A percentile compares a stretch with the other conserved stretches of the same genome.
phyloP scores from a whole-genome alignment of 2,329 filamentous ascomycete genomes.

The Leptographium radiaticola region DNA sequence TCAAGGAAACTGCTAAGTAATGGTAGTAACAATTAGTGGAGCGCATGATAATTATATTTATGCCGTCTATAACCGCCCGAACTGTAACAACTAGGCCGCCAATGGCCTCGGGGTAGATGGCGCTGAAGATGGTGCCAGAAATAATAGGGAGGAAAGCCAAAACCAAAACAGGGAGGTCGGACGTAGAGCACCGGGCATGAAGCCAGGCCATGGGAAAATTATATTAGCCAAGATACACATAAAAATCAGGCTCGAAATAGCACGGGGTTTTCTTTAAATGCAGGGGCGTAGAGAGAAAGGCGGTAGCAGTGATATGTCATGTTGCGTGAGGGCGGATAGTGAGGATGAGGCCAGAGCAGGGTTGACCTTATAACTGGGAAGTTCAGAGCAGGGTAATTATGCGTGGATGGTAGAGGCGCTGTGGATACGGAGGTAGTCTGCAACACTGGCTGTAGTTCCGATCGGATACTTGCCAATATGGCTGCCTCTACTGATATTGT shows the following conservation, averaged over 20 bases:
- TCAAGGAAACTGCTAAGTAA: slow-evolving; percentile 59
- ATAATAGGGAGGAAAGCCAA: slow-evolving; percentile 56
- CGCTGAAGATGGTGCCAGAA: slow-evolving; percentile 57
- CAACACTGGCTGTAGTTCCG: too few relatives aligned
- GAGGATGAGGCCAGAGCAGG: slow-evolving; percentile 5
- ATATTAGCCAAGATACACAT: slow-evolving; percentile 2
- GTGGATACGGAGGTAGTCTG: too few relatives aligned
- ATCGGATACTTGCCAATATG: slow-evolving; percentile 2
- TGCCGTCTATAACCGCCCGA: slow-evolving; percentile 53
- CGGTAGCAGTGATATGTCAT: not conserved
- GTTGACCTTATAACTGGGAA: not conserved
- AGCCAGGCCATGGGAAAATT: slow-evolving; percentile 36
- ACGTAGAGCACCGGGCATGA: slow-evolving; percentile 59
- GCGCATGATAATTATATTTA: slow-evolving; percentile 78
- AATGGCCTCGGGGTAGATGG: slow-evolving; percentile 50
- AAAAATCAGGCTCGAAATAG: slow-evolving; percentile 4
- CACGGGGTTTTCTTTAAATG: slow-evolving; percentile 8
- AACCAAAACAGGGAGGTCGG: slow-evolving; percentile 43
- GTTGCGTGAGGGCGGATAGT: slow-evolving; percentile 8
- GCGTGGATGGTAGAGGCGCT: too few relatives aligned
- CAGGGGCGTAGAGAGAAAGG: slow-evolving; percentile 1
- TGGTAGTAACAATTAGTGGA: slow-evolving; percentile 66
- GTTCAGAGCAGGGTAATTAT: too few relatives aligned
- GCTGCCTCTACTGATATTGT: slow-evolving; percentile 42
- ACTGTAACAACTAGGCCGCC: slow-evolving; percentile 56